phyloP scores from a whole-genome alignment of 75 land plant species.

The Selaginella moellendorffii region DNA sequence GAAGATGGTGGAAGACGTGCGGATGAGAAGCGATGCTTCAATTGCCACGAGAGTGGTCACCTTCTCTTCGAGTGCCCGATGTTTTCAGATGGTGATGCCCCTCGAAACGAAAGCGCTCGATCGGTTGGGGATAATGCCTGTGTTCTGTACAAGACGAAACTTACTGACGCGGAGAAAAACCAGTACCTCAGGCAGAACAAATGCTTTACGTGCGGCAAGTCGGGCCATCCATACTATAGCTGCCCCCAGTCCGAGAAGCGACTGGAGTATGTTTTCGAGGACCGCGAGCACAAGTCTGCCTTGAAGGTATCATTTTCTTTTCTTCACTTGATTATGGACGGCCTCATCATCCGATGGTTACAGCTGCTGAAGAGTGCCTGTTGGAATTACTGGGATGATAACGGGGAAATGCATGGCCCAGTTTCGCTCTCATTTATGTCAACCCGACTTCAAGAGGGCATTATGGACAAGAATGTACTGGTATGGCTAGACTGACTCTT shows the following conservation, averaged over 20 bases:
- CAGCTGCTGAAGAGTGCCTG: background rate
- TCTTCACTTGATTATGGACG: too few relatives aligned
- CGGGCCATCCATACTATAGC: background rate
- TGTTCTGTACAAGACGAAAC: background rate
- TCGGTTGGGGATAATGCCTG: background rate
- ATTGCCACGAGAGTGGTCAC: background rate
- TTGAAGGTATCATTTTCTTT: background rate
- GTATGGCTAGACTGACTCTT: background rate
- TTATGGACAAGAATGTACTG: background rate
- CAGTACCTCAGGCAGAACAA: background rate
- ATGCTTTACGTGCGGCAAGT: background rate
- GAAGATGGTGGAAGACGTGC: background rate
- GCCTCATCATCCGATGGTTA: background rate
- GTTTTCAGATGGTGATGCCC: background rate
- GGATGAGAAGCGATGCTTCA: background rate
- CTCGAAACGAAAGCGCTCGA: background rate
- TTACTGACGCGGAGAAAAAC: background rate
- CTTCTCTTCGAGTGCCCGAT: background rate
- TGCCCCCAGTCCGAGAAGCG: background rate
- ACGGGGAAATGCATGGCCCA: background rate
- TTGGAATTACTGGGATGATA: background rate
- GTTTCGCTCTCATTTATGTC: background rate
- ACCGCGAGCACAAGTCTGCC: background rate
- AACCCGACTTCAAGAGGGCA: background rate
- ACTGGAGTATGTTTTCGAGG: background rate